Evolutionary conservation across 106 monocot species (phyloP).

Genomic region (Acorus gramineus): DNA sequence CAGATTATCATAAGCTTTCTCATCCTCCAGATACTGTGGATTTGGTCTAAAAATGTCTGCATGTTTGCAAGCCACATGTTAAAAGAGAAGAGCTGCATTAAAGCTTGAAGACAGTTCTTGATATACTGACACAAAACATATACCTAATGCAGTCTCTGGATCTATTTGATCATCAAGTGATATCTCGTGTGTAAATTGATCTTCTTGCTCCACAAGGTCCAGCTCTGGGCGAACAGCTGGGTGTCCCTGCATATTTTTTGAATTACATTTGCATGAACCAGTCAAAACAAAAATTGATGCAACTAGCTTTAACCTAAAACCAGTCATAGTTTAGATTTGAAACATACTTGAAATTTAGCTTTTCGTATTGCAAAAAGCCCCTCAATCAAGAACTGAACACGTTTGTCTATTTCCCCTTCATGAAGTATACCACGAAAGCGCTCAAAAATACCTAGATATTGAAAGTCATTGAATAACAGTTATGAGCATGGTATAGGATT

Average conservation of each 20-base stretch:
- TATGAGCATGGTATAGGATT: neutral
- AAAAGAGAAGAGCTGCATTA: neutral
- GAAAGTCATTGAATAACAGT: conserved; percentile 4
- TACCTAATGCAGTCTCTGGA: conserved; percentile 79
- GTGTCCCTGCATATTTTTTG: conserved; percentile 45
- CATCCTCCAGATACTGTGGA: conserved; percentile 69
- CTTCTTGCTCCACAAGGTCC: conserved; percentile 82
- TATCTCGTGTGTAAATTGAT: conserved; percentile 77
- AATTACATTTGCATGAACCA: neutral
- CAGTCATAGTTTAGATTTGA: neutral
- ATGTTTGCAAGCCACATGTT: neutral
- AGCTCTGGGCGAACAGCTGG: conserved; percentile 74
- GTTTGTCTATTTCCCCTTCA: conserved; percentile 93
- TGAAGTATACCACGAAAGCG: conserved; percentile 92
- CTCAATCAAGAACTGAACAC: conserved; percentile 42
- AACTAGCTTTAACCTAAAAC: neutral
- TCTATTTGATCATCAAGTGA: conserved; percentile 80
- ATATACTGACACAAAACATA: neutral
- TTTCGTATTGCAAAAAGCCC: too few species aligned
- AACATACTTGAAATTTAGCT: neutral
- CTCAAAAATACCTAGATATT: conserved; percentile 75
- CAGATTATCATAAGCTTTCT: conserved; percentile 84
- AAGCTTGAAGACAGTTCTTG: neutral
- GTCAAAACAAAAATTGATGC: neutral
- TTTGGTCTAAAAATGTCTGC: conserved; percentile 84